phyloP scores from a whole-genome alignment of 441 rosid genomes.

The Bruguiera hainesii region DNA sequence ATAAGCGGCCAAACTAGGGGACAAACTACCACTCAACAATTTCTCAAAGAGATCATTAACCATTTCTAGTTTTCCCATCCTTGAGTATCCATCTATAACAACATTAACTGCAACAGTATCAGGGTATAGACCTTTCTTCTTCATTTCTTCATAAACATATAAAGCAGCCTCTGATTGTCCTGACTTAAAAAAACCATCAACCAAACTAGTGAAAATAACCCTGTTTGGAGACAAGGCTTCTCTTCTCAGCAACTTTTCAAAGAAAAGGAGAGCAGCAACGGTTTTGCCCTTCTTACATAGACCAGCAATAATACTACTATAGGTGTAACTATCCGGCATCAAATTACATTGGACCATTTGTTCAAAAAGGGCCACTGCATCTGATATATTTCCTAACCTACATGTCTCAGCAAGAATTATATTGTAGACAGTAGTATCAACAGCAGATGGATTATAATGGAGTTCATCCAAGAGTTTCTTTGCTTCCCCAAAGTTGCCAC shows the following conservation, averaged over 20 bases:
- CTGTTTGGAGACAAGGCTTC: slow-evolving; percentile 37
- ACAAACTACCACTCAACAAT: slow-evolving; percentile 34
- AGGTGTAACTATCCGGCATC: slow-evolving; percentile 65
- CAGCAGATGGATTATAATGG: slow-evolving; percentile 49
- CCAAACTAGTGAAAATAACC: slow-evolving; percentile 55
- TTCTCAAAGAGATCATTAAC: slow-evolving; percentile 35
- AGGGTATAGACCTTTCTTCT: slow-evolving; percentile 37
- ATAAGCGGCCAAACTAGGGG: slow-evolving; percentile 62
- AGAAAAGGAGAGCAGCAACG: slow-evolving; percentile 59
- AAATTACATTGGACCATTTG: slow-evolving; percentile 57
- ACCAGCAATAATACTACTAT: slow-evolving; percentile 60
- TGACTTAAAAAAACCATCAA: slow-evolving; percentile 68
- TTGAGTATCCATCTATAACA: slow-evolving; percentile 51
- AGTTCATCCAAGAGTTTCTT: slow-evolving; percentile 53
- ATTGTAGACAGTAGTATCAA: slow-evolving; percentile 65
- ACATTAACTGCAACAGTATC: slow-evolving; percentile 58
- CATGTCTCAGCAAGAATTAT: slow-evolving; percentile 58
- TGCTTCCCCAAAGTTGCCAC: slow-evolving; percentile 60
- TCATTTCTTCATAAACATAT: slow-evolving; percentile 46
- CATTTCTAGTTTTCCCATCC: slow-evolving; percentile 56
- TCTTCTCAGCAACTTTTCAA: slow-evolving; percentile 42
- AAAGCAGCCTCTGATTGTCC: slow-evolving; percentile 58
- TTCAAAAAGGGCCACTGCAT: slow-evolving; percentile 55
- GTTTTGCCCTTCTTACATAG: slow-evolving; percentile 65
- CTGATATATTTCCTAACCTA: slow-evolving; percentile 53